A percentile compares a stretch with the other conserved stretches of the same genome.
phyloP scores from a whole-genome alignment of 2,329 filamentous ascomycete species.

The Penicillium verrucosum region DNA sequence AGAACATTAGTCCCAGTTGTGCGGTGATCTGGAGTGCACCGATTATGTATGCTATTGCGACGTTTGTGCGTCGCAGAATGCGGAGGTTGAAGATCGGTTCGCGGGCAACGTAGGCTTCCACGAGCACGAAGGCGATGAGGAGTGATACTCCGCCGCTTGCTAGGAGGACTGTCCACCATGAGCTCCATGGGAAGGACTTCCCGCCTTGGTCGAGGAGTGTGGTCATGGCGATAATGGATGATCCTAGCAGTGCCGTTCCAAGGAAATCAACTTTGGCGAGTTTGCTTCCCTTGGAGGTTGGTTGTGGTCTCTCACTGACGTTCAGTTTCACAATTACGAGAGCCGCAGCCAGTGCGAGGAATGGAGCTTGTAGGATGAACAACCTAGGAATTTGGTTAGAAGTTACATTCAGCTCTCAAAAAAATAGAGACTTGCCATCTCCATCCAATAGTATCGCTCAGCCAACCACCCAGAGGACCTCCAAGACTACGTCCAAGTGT shows the following conservation, averaged over 20 bases:
- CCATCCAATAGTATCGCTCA: slow-evolving; percentile 64
- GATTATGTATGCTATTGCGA: slow-evolving; percentile 39
- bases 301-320: slow-evolving; percentile 1
- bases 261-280: slow-evolving; percentile 58
- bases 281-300: background rate
- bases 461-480: slow-evolving; percentile 57
- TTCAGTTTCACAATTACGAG: slow-evolving; percentile 47
- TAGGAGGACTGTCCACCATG: slow-evolving; percentile 20
- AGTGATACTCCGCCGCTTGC: slow-evolving; percentile 11
- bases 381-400: slow-evolving; percentile 18
- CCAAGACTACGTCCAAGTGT: slow-evolving; percentile 52
- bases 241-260: slow-evolving; percentile 50
- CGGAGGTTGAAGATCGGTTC: slow-evolving; percentile 39
- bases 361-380: slow-evolving; percentile 30
- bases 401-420: too few species aligned
- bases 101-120: slow-evolving; percentile 31
- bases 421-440: slow-evolving; percentile 49
- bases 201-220: slow-evolving; percentile 52
- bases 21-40: slow-evolving; percentile 54
- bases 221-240: slow-evolving; percentile 45
- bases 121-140: slow-evolving; percentile 26
- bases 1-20: slow-evolving; percentile 63
- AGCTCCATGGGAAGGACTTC: slow-evolving; percentile 36
- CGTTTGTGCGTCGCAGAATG: slow-evolving; percentile 33
- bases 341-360: slow-evolving; percentile 28